phyloP scores from a whole-genome alignment of 176 grass and related monocot genomes.

The Stipa capillata region DNA sequence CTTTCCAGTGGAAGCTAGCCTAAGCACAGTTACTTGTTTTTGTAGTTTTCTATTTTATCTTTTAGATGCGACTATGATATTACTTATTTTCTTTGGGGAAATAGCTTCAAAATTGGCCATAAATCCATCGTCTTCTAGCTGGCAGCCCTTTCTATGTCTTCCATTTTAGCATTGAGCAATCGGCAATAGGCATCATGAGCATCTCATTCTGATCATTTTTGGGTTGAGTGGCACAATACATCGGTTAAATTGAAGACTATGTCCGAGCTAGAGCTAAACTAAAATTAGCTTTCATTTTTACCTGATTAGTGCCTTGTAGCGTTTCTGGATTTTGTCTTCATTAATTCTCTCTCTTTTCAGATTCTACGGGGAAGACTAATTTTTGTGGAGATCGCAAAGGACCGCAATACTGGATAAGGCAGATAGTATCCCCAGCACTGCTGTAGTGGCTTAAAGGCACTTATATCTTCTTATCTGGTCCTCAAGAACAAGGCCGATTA shows the following conservation, averaged over 20 bases:
- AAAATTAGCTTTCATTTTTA: background rate
- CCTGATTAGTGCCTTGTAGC: background rate
- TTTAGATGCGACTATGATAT: background rate
- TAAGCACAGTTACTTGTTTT: background rate
- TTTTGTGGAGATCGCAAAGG: slow-evolving; percentile 47
- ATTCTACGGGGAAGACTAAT: slow-evolving; percentile 36
- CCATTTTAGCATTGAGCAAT: background rate
- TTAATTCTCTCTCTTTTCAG: background rate
- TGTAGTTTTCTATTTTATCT: background rate
- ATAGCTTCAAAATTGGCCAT: background rate
- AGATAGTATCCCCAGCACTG: background rate
- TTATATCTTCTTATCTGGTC: background rate
- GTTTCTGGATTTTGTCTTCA: background rate
- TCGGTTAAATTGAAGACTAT: background rate
- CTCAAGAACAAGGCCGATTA: background rate
- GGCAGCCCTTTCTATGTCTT: background rate
- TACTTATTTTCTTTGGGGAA: background rate
- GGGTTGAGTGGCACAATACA: background rate
- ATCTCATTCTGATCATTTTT: background rate
- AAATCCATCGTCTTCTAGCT: background rate
- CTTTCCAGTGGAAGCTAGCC: background rate
- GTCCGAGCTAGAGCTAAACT: background rate
- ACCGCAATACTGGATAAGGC: background rate
- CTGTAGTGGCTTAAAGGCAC: background rate
- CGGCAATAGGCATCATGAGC: background rate